These are phyloP conservation scores for Pseudogymnoascus sp. DNA, from an alignment of 2,329 filamentous ascomycete species.

Conservation along the genomic window DNA sequence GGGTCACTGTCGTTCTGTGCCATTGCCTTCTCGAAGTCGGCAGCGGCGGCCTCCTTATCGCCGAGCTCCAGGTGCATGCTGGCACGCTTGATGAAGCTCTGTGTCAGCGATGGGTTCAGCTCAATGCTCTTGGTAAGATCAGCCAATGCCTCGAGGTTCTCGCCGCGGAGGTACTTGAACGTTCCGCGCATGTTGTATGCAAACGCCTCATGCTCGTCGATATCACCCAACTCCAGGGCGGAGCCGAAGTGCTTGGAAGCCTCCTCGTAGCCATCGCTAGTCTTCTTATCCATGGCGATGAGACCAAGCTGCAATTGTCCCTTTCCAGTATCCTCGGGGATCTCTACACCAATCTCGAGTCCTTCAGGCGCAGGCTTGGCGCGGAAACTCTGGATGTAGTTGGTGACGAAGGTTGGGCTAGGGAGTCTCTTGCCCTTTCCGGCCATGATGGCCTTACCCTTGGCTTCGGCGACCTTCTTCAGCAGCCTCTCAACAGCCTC, in stretches of 20 bases:
- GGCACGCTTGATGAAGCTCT: constrained; percentile 97
- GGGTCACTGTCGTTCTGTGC: constrained; percentile 81
- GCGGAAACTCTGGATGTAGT: constrained; percentile 98
- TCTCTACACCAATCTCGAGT: constrained; percentile 71
- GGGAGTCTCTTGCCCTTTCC: constrained; percentile 77
- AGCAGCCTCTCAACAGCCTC: constrained; percentile 85
- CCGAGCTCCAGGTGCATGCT: constrained; percentile 96
- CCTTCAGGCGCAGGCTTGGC: constrained; percentile 70
- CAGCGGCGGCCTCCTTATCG: constrained; percentile 75
- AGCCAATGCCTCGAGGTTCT: constrained; percentile 70
- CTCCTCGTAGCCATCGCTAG: constrained; percentile 84
- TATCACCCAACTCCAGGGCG: constrained; percentile 71
- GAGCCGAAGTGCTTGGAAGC: constrained; percentile 80
- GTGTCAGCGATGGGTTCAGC: constrained; percentile 76
- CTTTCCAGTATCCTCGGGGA: constrained; percentile 70
- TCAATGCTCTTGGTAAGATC: constrained; percentile 93
- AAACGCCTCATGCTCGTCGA: constrained; percentile 77
- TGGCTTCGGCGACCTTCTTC: constrained; percentile 93
- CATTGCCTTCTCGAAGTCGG: constrained; percentile 80
- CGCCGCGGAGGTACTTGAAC: constrained; percentile 85
- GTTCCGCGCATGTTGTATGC: constrained; percentile 96
- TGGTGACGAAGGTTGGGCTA: constrained; percentile 92
- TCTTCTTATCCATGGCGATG: constrained; percentile 73
- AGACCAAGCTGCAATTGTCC: constrained; percentile 81
- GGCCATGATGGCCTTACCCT: constrained; percentile 81